phyloP scores from a whole-genome alignment of 495 filamentous ascomycete species.

The Lasiosphaeris hirsuta region DNA sequence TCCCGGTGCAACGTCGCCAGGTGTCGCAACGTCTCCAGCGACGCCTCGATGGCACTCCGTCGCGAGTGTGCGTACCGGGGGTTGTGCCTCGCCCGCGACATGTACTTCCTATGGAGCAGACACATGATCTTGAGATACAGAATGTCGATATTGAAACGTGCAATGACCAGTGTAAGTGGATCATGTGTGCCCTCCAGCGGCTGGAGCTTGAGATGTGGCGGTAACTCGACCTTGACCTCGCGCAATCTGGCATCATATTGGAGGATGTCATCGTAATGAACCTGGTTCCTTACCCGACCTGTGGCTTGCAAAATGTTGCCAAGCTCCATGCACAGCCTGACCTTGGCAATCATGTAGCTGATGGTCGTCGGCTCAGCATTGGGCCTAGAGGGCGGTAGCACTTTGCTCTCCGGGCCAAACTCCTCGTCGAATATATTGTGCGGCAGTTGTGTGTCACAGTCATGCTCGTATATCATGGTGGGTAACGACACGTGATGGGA shows the following conservation, averaged over 20 bases:
- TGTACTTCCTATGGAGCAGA: slow-evolving; percentile 81
- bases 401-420: slow-evolving; percentile 72
- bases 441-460: slow-evolving; percentile 83
- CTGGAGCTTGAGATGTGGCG: slow-evolving; percentile 66
- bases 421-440: slow-evolving; percentile 94
- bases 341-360: slow-evolving; percentile 83
- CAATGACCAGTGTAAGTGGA: slow-evolving; percentile 73
- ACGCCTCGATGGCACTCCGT: slow-evolving; percentile 76
- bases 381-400: slow-evolving; percentile 71
- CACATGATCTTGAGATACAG: slow-evolving; percentile 79
- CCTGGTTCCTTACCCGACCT: slow-evolving; percentile 44
- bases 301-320: slow-evolving; percentile 52
- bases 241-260: slow-evolving; percentile 70
- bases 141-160: slow-evolving; percentile 75
- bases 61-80: slow-evolving; percentile 76
- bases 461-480: slow-evolving; percentile 76
- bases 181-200: slow-evolving; percentile 71
- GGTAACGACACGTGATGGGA: slow-evolving; percentile 87
- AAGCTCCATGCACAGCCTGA: slow-evolving; percentile 57
- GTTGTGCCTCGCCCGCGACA: slow-evolving; percentile 65
- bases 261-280: slow-evolving; percentile 77
- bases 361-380: slow-evolving; percentile 77
- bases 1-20: slow-evolving; percentile 75
- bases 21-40: slow-evolving; percentile 69
- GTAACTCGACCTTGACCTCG: slow-evolving; percentile 61